Percentiles rank a stretch among this genome's conserved stretches.
phyloP scores from a whole-genome alignment of 2,329 filamentous ascomycete genomes.

The Botrytis fragariae region DNA sequence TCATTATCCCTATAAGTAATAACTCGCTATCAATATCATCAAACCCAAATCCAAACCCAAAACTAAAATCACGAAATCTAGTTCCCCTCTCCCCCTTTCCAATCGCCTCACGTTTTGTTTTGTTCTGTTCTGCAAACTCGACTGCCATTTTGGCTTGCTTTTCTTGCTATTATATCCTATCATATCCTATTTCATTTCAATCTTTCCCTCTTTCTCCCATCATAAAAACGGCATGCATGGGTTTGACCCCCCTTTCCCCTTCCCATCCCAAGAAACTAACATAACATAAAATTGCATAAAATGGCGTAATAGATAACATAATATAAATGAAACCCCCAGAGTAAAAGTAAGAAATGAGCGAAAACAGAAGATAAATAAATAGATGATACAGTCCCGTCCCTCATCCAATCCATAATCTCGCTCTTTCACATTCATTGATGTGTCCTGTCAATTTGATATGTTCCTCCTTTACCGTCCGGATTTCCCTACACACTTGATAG shows the following conservation, averaged over 20 bases:
- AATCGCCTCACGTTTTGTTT: not conserved
- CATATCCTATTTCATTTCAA: not conserved
- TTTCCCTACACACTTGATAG: not conserved
- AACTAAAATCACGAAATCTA: not conserved
- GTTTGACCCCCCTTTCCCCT: not conserved
- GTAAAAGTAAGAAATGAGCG: rapidly evolving
- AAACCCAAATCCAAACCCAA: not conserved
- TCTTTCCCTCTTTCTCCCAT: not conserved
- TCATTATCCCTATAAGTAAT: not conserved
- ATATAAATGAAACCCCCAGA: no score
- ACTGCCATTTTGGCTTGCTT: constrained; percentile 4
- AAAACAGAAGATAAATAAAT: not conserved
- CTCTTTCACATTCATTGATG: not conserved
- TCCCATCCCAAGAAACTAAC: not conserved
- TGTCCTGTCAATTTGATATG: not conserved
- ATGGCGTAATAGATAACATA: not conserved
- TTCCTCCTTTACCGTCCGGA: no score
- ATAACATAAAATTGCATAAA: not conserved
- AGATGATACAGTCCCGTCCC: not conserved
- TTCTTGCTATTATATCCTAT: not conserved
- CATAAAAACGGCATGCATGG: not conserved
- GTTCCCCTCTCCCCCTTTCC: not conserved
- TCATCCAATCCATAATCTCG: not conserved
- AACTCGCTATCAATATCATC: not conserved
- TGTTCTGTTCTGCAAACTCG: not conserved